Base-by-base conservation (phyloP, 768 basidiomycete genomes). In the Lactifluus echinatus region DNA sequence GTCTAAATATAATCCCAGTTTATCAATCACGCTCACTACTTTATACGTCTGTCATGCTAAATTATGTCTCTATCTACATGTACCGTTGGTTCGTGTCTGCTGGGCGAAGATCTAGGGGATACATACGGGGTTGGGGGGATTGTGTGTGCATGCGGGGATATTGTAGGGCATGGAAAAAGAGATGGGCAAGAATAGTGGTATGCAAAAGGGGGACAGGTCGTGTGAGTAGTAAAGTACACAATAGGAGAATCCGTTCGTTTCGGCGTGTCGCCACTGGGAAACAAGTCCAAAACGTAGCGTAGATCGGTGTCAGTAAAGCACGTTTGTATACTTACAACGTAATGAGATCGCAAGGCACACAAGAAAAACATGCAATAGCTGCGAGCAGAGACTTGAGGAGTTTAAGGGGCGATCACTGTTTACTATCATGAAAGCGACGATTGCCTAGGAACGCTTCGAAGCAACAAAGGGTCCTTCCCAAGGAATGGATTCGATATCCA, bases 381-480 rank as follows among this genome's bases (percentile, higher is more conserved):
- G 51, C 24, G 42, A 53, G 24, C 36, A 26, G 37, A 17, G 26
- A 15, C 40, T 31, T 26, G 26, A 10, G 23, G 54, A 2, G 26
- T 37, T 10, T 8, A 36, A n/a, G 47, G 45, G 43, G 37, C 7
- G 49, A 8, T 11, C 6, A 4, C 24, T n/a, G 39, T 12, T 17
- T 51, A 7, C 31, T 19, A 11, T 31, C 17, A 39, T 15, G 17
- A 28, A 40, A 53, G 44, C 56, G 43, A 58, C 10, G 39, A n/a
- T 43, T n/a, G 34, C 31, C 42, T 60, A 45, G 19, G 37, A 19
- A 50, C 78, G 70, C 66, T 73, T 73, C 33, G 81, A 79, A 75
- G 84, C 78, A 42, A 77, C 74, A 63, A 87, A 85, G 7, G 86
- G 75, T 29, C 82, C 78, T 66, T 89, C 87, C 68, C 79, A 81